Evolutionary conservation across 768 basidiomycete genomes (phyloP).

Genomic region (Cytidiella melzeri): DNA sequence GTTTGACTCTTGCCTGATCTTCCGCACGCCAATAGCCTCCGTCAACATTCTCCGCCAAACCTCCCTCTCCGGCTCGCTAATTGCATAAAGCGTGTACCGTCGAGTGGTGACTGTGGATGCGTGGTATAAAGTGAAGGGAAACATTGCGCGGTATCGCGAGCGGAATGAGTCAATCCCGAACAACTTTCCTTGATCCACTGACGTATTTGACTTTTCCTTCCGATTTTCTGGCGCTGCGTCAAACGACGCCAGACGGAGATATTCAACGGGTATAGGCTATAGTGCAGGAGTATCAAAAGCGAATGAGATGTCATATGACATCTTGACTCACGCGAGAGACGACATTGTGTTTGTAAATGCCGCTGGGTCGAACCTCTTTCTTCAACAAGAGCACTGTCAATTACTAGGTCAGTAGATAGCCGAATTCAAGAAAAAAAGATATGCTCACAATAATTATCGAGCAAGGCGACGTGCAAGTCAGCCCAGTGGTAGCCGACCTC

Average conservation of each 20-base stretch:
- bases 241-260: constrained; percentile 68
- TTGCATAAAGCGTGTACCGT: constrained; percentile 68
- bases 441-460: constrained; percentile 77
- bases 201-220: constrained; percentile 43
- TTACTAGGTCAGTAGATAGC: too few species aligned
- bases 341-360: constrained; percentile 43
- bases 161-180: constrained; percentile 42
- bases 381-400: constrained; percentile 64
- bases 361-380: constrained; percentile 50
- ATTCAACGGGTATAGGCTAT: constrained; percentile 77
- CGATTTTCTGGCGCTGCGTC: constrained; percentile 52
- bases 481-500: constrained; percentile 70
- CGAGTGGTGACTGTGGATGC: constrained; percentile 48
- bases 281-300: constrained; percentile 3
- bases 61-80: constrained; percentile 48
- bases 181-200: constrained; percentile 26
- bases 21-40: constrained; percentile 58
- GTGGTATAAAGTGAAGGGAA: constrained; percentile 76
- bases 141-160: constrained; percentile 49
- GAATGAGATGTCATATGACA: neutral
- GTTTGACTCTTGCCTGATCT: constrained; percentile 62
- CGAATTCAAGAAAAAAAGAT: too few species aligned
- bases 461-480: constrained; percentile 56
- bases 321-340: constrained; percentile 54
- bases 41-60: constrained; percentile 59